A percentile compares a stretch with the other conserved stretches of the same genome.
Conservation (phyloP, 73 alveolate genomes). For the Paramecium bursaria region DNA sequence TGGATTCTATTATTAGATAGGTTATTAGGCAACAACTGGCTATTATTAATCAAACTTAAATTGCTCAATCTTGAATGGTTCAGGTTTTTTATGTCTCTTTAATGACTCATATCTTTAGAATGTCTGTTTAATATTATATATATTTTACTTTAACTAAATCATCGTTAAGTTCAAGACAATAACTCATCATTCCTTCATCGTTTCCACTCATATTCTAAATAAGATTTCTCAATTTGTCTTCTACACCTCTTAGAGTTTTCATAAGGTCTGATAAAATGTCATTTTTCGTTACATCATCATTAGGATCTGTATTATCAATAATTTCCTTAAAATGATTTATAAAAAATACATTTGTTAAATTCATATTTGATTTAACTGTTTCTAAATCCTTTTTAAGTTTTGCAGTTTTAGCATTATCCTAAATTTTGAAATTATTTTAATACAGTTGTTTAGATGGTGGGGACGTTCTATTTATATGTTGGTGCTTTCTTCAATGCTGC, state of each 20-base stretch:
- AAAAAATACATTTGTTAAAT: conserved; percentile 11
- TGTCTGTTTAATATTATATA: not conserved
- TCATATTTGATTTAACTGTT: conserved; percentile 38
- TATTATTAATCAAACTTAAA: not conserved
- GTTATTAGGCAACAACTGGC: conserved; percentile 7
- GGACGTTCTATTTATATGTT: conserved; percentile 9
- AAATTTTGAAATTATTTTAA: not conserved
- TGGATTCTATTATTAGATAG: not conserved
- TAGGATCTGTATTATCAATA: conserved; percentile 50
- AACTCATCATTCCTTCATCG: conserved; percentile 58
- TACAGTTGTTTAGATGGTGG: conserved; percentile 12
- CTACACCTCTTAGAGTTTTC: conserved; percentile 45
- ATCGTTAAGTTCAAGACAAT: conserved; percentile 51
- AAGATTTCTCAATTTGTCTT: conserved; percentile 52
- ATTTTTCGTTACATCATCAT: conserved; percentile 38
- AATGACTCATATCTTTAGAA: conserved; percentile 16
- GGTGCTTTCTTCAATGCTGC: conserved; percentile 4
- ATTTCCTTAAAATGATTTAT: not conserved
- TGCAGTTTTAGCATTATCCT: conserved; percentile 42
- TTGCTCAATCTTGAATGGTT: conserved; percentile 1
- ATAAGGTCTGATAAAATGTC: conserved; percentile 33
- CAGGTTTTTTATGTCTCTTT: conserved; percentile 19
- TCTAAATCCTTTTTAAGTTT: conserved; percentile 15
- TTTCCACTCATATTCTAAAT: conserved; percentile 34
- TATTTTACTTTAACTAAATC: conserved; percentile 36